phyloP scores from a whole-genome alignment of 768 basidiomycete genomes.

The Russula virescens region DNA sequence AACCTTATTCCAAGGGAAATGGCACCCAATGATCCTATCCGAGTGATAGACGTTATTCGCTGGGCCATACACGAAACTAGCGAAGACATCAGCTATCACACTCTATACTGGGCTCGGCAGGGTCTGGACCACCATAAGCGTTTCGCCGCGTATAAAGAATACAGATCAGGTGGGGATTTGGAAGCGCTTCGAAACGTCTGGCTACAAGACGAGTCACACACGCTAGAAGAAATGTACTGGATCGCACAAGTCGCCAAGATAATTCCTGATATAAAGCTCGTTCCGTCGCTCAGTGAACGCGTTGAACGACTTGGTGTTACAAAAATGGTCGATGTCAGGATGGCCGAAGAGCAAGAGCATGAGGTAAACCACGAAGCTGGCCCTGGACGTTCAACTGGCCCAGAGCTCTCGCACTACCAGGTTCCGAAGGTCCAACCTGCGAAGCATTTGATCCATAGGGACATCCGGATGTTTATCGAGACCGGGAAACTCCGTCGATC shows the following conservation, averaged over 20 bases:
- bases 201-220: slow-evolving; percentile 14
- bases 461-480: slow-evolving; percentile 4
- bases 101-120: slow-evolving; percentile 17
- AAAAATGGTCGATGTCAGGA: not conserved
- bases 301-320: slow-evolving; percentile 5
- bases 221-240: slow-evolving; percentile 17
- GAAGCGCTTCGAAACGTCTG: not conserved
- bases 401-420: not conserved
- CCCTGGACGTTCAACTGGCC: not conserved
- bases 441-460: not conserved
- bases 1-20: not conserved
- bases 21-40: not conserved
- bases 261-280: not conserved
- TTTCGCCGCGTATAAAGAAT: not conserved
- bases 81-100: slow-evolving; percentile 17
- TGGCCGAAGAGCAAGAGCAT: slow-evolving; percentile 19
- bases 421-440: slow-evolving; percentile 8
- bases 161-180: not conserved
- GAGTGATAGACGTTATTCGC: slow-evolving; percentile 14
- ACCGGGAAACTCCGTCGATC: slow-evolving; percentile 1
- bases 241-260: not conserved
- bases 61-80: slow-evolving; percentile 22
- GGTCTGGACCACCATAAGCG: slow-evolving; percentile 12
- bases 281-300: slow-evolving; percentile 9
- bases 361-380: slow-evolving; percentile 20